phyloP scores from a whole-genome alignment of 371 early-diverging fungal species.

The Basidiobolus heterosporus region DNA sequence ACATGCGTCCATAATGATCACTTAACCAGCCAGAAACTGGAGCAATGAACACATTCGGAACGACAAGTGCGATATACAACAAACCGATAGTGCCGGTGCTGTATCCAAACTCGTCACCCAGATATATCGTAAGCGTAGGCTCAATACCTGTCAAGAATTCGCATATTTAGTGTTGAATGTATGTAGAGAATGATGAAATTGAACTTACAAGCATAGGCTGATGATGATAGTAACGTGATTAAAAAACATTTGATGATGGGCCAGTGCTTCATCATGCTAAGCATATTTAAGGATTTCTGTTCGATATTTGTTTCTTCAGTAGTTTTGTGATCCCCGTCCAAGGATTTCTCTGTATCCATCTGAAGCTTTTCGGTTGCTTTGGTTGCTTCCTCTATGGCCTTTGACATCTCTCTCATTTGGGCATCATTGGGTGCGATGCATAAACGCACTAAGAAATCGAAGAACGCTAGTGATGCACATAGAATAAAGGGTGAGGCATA shows the following conservation, averaged over 20 bases:
- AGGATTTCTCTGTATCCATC: background rate
- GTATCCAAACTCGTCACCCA: slow-evolving; percentile 21
- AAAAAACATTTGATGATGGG: too few species aligned
- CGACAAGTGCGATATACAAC: slow-evolving; percentile 37
- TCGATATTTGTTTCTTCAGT: too few species aligned
- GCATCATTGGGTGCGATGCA: slow-evolving; percentile 27
- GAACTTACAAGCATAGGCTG: too few species aligned
- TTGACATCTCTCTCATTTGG: background rate
- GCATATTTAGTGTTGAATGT: background rate
- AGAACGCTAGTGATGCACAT: slow-evolving; percentile 39
- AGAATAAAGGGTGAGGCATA: slow-evolving; percentile 54
- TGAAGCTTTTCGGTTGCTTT: background rate
- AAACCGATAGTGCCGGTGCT: slow-evolving; percentile 33
- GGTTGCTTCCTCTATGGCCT: background rate
- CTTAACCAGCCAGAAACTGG: slow-evolving; percentile 38
- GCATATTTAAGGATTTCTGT: too few species aligned
- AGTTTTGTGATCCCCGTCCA: too few species aligned
- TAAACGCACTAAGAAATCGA: slow-evolving; percentile 49
- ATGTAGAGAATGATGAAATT: background rate
- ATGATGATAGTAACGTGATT: too few species aligned
- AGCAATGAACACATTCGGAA: slow-evolving; percentile 35
- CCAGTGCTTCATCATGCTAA: too few species aligned
- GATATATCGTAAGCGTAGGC: slow-evolving; percentile 39
- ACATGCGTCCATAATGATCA: slow-evolving; percentile 32
- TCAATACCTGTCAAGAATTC: slow-evolving; percentile 22